Base-by-base conservation (phyloP, 768 basidiomycete species). In the Crassisporium funariophilum region DNA sequence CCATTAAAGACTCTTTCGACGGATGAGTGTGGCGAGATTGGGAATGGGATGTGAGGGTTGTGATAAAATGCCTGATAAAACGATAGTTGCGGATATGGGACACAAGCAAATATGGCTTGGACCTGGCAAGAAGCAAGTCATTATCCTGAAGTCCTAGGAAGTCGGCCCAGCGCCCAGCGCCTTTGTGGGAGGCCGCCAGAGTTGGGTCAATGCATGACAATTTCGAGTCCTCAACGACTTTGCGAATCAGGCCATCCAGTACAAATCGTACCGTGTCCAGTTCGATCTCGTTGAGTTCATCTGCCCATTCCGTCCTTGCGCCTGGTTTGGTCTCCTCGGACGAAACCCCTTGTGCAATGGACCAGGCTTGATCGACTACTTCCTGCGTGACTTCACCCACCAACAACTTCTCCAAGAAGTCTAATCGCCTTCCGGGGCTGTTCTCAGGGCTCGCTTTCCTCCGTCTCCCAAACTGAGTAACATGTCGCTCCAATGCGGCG, bases 231-330 rank as follows among this genome's bases (percentile, higher is more conserved):
- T 76, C 72, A 25, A 64, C 44, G 53, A 73, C 69, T 53, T 74
- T 72, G 39, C 67, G 67, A 21, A 83, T 61, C 17, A 83, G 65
- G 1, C 73, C 81, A 23, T 74, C 76, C 13, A 76, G 64, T n/a
- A 82, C 64, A 56, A 74, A 83, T 33, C 78, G 76, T 40, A 74
- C 77, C n/a, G 72, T 78, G 53, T 84, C 82, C 15, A 82, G 60
- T 59, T 84, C 82, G 55, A 77, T 67, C 35, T 82, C 80, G 25
- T 72, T 69, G 35, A 83, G 61, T 10, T 56, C 50, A 46, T 68
- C 48, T 10, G 53, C 51, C 47, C 45, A 49, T n/a, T 27, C 39
- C n/a, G 39, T 29, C 33, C 42, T 47, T 33, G 27, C 21, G 6
- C 25, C 42, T 7, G 36, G 29, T 6, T 47, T 46, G 19, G 25